These are phyloP conservation scores for Leishmania braziliensis DNA, from an alignment of 208 protist genomes.

Conservation along the genomic window DNA sequence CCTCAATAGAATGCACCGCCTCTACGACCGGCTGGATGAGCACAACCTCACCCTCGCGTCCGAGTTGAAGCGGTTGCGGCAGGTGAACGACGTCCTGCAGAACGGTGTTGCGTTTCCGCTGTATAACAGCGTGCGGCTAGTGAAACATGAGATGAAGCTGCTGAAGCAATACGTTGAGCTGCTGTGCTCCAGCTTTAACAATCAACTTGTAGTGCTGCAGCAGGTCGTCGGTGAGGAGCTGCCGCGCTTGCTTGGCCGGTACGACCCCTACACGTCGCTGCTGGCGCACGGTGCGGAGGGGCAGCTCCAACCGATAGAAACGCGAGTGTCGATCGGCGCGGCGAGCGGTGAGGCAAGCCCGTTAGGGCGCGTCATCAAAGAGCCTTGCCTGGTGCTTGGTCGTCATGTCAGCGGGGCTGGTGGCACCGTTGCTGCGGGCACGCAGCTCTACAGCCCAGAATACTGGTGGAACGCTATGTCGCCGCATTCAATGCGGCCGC, in stretches of 20 bases:
- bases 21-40: constrained; percentile 29
- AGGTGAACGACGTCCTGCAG: constrained; percentile 14
- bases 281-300: constrained; percentile 24
- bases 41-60: constrained; percentile 23
- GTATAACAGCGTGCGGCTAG: constrained; percentile 38
- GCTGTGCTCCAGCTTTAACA: constrained; percentile 39
- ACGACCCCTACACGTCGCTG: constrained; percentile 19
- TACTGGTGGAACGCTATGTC: constrained; percentile 32
- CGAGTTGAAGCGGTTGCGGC: constrained; percentile 23
- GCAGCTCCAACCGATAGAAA: constrained; percentile 11
- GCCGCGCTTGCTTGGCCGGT: constrained; percentile 3
- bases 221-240: constrained; percentile 30
- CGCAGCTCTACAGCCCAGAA: constrained; percentile 15
- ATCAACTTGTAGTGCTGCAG: constrained; percentile 29
- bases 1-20: constrained; percentile 37
- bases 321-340: constrained; percentile 19
- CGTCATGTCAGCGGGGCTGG: neutral
- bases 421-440: neutral
- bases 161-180: constrained; percentile 49
- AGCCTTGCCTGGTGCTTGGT: neutral
- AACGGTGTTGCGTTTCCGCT: constrained; percentile 30
- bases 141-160: constrained; percentile 38
- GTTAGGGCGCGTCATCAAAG: neutral
- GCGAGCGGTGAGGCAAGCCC: neutral
- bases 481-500: constrained; percentile 17